Evolutionary conservation across 2,329 filamentous ascomycete genomes (phyloP), one percentile per base, ranked within the genome.

Genomic region (Colletotrichum navitas): DNA sequence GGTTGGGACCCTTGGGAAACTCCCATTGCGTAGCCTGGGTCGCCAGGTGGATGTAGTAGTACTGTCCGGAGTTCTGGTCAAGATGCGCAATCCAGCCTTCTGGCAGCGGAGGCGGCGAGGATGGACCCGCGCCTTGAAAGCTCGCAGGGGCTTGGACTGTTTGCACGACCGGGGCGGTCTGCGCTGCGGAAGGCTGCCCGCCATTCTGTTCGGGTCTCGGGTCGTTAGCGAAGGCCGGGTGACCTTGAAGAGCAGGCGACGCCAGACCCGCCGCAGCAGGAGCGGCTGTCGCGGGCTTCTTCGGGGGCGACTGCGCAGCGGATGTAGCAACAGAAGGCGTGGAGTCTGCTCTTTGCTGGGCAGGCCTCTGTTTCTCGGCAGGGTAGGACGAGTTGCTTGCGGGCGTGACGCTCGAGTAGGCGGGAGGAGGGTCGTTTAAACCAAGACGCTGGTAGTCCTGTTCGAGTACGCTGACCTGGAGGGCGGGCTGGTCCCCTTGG

Each of bases 1-100:
- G 95, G 32, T 94, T 97, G 0, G 95, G 95, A 0, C 95, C 95
- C 82, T 98, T 98, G 36, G 96, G 96, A 76, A 98, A 98, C 78
- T 99, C 96, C 96, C 96, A 99, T 79, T 99, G 96, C 0, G 96
- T 99, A 3, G 95, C 94, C 79, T 98, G 96, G 0, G 94, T 95
- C 1, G 95, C 93, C 39, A 99, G 87, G 80, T 99, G 96, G 71
- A 99, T 99, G 78, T 99, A 99, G 81, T 99, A 99, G 82, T 98
- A 99, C 79, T 98, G 95, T 1, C 96, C 96, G 2, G 95, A 98
- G 79, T 93, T 97, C 75, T 94, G 93, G 79, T 99, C 96, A 5
- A 98, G 87, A 80, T 98, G 96, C 26, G 96, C 94, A 78, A 99
- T 98, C 96, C 96, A 99, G 43, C 96, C 96, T 83, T 99, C 96